Conservation (phyloP, 495 filamentous ascomycete genomes). For the Aspergillus olivimuriae region DNA sequence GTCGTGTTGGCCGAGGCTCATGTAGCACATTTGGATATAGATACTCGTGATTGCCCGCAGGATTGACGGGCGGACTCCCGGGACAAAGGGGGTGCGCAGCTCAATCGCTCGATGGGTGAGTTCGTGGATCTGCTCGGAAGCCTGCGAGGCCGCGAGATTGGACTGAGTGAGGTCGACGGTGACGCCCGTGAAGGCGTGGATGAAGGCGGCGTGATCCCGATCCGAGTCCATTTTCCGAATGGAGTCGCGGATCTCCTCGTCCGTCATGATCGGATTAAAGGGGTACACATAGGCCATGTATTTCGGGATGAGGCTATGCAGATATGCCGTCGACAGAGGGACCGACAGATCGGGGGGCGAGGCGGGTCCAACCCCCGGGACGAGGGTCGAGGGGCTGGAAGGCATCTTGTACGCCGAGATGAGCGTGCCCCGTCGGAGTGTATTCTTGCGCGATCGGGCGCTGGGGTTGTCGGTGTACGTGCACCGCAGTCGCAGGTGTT, state of each 20-base stretch:
- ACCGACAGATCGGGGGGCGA: slow-evolving; percentile 3
- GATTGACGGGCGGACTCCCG: slow-evolving; percentile 15
- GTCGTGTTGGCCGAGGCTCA: slow-evolving; percentile 19
- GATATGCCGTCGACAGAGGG: slow-evolving; percentile 7
- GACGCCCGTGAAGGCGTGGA: slow-evolving; percentile 23
- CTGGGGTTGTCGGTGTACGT: slow-evolving; percentile 16
- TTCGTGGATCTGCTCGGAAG: slow-evolving; percentile 10
- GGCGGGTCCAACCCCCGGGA: not conserved
- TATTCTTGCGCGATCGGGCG: slow-evolving; percentile 17
- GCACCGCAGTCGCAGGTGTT: slow-evolving; percentile 21
- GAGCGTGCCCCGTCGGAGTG: slow-evolving; percentile 17
- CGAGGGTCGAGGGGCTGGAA: not conserved
- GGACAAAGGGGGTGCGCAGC: slow-evolving; percentile 12
- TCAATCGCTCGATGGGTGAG: slow-evolving; percentile 21
- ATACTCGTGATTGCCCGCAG: slow-evolving; percentile 14
- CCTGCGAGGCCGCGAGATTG: slow-evolving; percentile 4
- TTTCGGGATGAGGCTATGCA: slow-evolving; percentile 12
- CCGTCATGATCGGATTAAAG: slow-evolving; percentile 24
- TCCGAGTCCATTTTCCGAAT: slow-evolving; percentile 17
- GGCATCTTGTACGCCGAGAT: slow-evolving; percentile 16
- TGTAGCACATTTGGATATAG: slow-evolving; percentile 23
- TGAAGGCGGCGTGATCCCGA: slow-evolving; percentile 17
- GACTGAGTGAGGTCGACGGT: slow-evolving; percentile 21
- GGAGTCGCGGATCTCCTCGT: slow-evolving; percentile 12
- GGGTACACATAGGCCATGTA: slow-evolving; percentile 24